Conservation (phyloP, 768 basidiomycete species). For the Termitomyces sp. region DNA sequence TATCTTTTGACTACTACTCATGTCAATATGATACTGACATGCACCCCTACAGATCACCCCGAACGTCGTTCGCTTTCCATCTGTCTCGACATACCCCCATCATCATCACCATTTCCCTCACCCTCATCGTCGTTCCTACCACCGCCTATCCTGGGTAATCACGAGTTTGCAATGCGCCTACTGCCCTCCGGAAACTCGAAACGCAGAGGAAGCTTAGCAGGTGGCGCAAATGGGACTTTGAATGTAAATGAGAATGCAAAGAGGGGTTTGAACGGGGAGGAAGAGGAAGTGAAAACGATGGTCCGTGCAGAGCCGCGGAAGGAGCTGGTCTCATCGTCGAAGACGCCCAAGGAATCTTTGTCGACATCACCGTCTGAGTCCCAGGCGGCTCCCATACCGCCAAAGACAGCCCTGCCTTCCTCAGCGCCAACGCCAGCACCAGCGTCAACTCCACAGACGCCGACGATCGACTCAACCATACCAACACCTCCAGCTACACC, state of each 20-base stretch:
- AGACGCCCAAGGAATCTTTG: no score
- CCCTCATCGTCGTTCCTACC: constrained; percentile 68
- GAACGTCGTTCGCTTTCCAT: constrained; percentile 30
- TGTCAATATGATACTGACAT: neutral
- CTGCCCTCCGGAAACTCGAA: constrained; percentile 24
- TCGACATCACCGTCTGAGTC: neutral
- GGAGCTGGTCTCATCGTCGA: neutral
- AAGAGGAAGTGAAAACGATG: neutral
- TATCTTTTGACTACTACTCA: neutral
- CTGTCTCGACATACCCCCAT: constrained; percentile 40
- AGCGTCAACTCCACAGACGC: neutral
- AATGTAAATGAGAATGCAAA: neutral
- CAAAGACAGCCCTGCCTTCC: neutral
- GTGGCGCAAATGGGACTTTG: constrained; percentile 7
- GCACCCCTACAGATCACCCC: neutral
- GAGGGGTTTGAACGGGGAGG: neutral
- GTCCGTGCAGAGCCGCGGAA: neutral
- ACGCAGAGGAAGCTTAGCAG: constrained; percentile 9
- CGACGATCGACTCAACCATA: neutral
- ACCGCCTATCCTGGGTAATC: constrained; percentile 61
- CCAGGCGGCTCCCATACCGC: neutral
- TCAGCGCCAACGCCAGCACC: neutral
- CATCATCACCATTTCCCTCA: constrained; percentile 52
- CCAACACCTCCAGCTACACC: neutral
- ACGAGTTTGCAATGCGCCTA: constrained; percentile 63